Conservation (phyloP, 148 eudicot genomes). For the Cornus suecica region DNA sequence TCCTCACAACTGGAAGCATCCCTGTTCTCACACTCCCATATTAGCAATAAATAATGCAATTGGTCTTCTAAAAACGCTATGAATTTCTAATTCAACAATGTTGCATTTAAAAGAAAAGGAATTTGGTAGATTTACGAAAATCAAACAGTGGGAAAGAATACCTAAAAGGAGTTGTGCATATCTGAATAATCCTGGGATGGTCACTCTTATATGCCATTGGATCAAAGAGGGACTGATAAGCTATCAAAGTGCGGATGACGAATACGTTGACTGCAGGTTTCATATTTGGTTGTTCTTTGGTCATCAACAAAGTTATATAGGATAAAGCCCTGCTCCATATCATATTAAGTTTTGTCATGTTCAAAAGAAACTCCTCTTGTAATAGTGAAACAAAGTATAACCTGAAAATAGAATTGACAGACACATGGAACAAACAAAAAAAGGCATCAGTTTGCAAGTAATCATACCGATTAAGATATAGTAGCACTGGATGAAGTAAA, state of each 20-base stretch:
- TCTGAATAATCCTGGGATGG: constrained; percentile 73
- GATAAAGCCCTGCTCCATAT: constrained; percentile 68
- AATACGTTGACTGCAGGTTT: constrained; percentile 58
- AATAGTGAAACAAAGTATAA: not conserved
- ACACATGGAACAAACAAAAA: constrained; percentile 9
- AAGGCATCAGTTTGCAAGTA: not conserved
- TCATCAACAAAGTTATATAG: constrained; percentile 46
- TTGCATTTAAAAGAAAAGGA: not conserved
- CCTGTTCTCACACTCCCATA: constrained; percentile 38
- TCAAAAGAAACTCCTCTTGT: constrained; percentile 10
- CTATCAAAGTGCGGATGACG: constrained; percentile 60
- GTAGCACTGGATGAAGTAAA: constrained; percentile 90
- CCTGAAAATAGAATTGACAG: constrained; percentile 8
- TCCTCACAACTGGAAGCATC: constrained; percentile 79
- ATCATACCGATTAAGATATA: constrained; percentile 77
- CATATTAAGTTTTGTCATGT: constrained; percentile 13
- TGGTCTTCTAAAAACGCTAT: not conserved
- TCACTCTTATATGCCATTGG: constrained; percentile 78
- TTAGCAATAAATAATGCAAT: constrained; percentile 2
- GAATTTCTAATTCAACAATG: not conserved
- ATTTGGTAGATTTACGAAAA: not conserved
- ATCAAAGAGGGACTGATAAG: constrained; percentile 88
- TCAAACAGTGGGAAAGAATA: constrained; percentile 20
- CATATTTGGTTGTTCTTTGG: constrained; percentile 52
- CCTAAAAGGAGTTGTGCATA: constrained; percentile 90